phyloP scores from a whole-genome alignment of 495 filamentous ascomycete species.

The Xanthoparmelia taractica region DNA sequence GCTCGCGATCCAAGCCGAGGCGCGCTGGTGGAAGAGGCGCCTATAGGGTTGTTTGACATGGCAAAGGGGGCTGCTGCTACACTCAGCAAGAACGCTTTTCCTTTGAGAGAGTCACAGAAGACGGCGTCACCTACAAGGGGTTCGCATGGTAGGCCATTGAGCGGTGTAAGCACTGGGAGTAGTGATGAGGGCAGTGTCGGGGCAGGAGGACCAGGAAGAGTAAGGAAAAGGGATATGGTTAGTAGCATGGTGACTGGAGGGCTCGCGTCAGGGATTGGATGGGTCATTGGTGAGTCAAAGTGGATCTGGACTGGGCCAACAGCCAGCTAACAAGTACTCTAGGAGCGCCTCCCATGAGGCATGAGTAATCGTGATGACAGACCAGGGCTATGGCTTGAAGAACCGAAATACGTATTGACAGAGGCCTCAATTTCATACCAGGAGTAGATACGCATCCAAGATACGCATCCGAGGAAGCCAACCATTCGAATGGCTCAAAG shows the following conservation, averaged over 20 bases:
- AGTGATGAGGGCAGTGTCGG: conserved; percentile 29
- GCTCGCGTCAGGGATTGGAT: conserved; percentile 75
- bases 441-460: neutral
- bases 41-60: conserved; percentile 91
- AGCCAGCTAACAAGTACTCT: neutral
- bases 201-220: conserved; percentile 41
- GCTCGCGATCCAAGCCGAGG: conserved; percentile 33
- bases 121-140: neutral
- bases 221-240: conserved; percentile 74
- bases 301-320: neutral
- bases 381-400: neutral
- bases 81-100: conserved; percentile 55
- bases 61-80: conserved; percentile 76
- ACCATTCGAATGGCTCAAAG: neutral
- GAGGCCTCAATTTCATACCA: neutral
- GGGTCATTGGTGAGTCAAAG: conserved; percentile 60
- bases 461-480: neutral
- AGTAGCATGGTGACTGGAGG: conserved; percentile 64
- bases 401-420: neutral
- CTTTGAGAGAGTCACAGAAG: conserved; percentile 31
- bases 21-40: conserved; percentile 59
- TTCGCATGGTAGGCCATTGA: conserved; percentile 14
- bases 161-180: conserved; percentile 24
- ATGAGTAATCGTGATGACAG: neutral
- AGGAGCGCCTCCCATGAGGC: conserved; percentile 18